phyloP scores from a whole-genome alignment of 148 eudicot species.

The Silene conica region DNA sequence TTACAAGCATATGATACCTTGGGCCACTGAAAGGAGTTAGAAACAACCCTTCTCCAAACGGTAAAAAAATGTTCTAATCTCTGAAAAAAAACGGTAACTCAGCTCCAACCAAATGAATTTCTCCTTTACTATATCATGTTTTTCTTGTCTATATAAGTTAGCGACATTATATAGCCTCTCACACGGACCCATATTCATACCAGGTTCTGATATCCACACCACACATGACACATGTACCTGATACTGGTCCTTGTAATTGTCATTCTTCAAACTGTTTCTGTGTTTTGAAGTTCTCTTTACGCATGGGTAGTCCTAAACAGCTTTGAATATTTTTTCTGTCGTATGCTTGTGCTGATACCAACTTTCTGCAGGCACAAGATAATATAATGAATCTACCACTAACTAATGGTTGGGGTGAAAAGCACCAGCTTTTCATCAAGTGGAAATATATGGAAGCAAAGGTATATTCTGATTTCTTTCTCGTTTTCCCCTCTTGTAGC shows the following conservation, averaged over 20 bases:
- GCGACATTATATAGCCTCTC: neutral
- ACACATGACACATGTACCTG: neutral
- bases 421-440: constrained; percentile 71
- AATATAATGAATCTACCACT: constrained; percentile 81
- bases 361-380: constrained; percentile 81
- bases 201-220: neutral
- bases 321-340: neutral
- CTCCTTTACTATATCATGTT: neutral
- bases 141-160: neutral
- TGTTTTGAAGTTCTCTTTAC: neutral
- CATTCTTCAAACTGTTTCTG: constrained; percentile 3
- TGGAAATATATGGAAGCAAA: constrained; percentile 93
- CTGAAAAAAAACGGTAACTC: neutral
- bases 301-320: neutral
- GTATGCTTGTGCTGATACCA: constrained; percentile 14
- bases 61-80: neutral
- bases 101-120: neutral
- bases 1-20: neutral
- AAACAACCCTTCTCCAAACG: neutral
- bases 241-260: neutral
- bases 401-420: constrained; percentile 97
- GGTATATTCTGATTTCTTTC: constrained; percentile 41
- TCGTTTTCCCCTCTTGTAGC: neutral
- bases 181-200: neutral
- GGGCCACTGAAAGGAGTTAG: neutral